Evolutionary conservation across 495 filamentous ascomycete species (phyloP), one percentile per base, ranked within the genome.

Genomic region (Hyaloscypha variabilis): DNA sequence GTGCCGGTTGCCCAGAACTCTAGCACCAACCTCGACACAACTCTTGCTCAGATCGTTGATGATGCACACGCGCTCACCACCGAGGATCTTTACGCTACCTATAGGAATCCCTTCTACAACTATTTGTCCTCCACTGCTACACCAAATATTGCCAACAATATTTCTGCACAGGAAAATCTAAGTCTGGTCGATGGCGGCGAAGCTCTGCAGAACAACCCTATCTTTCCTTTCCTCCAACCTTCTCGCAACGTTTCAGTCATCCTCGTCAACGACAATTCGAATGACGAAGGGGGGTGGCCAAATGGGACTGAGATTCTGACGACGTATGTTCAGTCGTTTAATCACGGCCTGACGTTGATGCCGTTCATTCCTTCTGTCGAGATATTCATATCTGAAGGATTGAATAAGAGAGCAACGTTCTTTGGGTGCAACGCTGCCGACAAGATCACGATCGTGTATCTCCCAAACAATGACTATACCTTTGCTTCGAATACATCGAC

Each of bases 91-190:
- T 79, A 72, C 67, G 77, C 70, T 21, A 34, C 72, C 30, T 79
- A 80, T 57, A 76, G 73, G 2, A 83, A 83, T 57, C 81, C 81
- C 8, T 83, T 83, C 69, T 71, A 73, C 61, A 67, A 71, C n/a
- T 79, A 75, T 65, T 24, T 54, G 13, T 68, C 67, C 36, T 75
- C 75, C 24, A 70, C 71, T 0, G 52, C 55, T n/a, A 60, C 31
- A 8, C 65, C 65, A 21, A 67, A 69, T 34, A 58, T 69, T 14
- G 73, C 75, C 19, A 67, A 67, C 46, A 64, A 69, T n/a, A 67
- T 76, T 36, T 46, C 68, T 2, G 62, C 69, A 3, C 74, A 83
- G 28, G 66, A 69, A 25, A 58, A 51, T 26, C 31, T 71, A 23
- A 46, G 23, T 39, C 68, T 83, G 13, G 79, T 74, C 24, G 79